Base-by-base conservation (phyloP, 257 asterid genomes). In the Nicotiana benthamiana region DNA sequence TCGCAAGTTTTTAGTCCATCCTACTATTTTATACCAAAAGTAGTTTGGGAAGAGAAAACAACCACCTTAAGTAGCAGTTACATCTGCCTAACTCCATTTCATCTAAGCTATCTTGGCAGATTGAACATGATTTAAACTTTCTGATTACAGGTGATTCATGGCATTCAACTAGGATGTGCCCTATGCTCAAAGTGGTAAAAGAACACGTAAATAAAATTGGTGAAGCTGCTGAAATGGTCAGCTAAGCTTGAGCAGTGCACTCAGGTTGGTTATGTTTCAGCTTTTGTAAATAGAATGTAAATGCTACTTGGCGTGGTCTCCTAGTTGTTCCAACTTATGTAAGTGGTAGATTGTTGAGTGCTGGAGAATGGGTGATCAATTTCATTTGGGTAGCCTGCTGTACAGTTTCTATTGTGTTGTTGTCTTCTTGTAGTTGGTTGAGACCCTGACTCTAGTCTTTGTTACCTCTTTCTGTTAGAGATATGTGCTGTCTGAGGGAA, bases 141-240 rank as follows among this genome's bases (percentile, higher is more conserved):
- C 85, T 91, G 88, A 82, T 93, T 86, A 80, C 97, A 93, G 98
- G 98, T 89, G 86, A 83, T 91, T 83, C 89, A 83, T 82, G 96
- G 97, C 89, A 89, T 89, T 87, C 89, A 80, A 87, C 91, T 87
- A 90, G 94, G 91, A 91, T 90, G 95, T 80, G 88, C 75, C 86
- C 91, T 83, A 86, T 88, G 89, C 89, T 92, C 89, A 91, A 87
- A 86, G 93, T 86, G 88, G 89, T 88, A 83, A 88, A 89, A 87
- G 93, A 86, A 77, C 90, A 88, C 82, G 86, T 74, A 82, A 85
- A 75, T 80, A 85, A 80, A 75, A 85, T 79, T 83, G 87, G 83
- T 80, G 88, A 88, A 82, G 94, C 89, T 79, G 89, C 92, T 82
- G 95, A 91, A 87, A 88, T 84, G 83, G 80, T 80, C 79, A 87